Evolutionary conservation across 139 green algal genomes (phyloP).

Genomic region (Chlorella sp.): DNA sequence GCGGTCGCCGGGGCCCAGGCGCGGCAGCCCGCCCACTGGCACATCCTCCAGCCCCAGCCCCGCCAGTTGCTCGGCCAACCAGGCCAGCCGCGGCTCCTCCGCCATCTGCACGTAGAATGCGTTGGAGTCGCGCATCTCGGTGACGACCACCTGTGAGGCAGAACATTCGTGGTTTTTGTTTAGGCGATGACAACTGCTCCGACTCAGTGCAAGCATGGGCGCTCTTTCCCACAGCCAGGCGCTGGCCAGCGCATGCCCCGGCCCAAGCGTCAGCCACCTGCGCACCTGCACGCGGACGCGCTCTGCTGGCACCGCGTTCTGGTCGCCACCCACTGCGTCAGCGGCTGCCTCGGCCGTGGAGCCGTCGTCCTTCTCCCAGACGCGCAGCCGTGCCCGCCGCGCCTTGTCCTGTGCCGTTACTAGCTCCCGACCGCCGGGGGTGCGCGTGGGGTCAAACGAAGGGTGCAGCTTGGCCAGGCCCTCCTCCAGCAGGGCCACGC

Average conservation of each 20-base stretch:
- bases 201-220: too few relatives aligned
- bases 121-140: conserved; percentile 74
- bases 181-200: too few relatives aligned
- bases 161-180: too few relatives aligned
- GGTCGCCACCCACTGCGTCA: neutral
- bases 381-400: conserved; percentile 41
- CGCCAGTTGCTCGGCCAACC: conserved; percentile 73
- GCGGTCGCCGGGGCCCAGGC: too few relatives aligned
- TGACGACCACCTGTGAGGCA: conserved; percentile 73
- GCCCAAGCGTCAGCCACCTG: neutral
- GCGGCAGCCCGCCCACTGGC: conserved; percentile 32
- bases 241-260: neutral
- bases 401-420: conserved; percentile 71
- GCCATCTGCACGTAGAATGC: conserved; percentile 81
- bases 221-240: conserved; percentile 18
- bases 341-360: neutral
- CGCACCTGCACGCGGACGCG: neutral
- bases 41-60: conserved; percentile 36
- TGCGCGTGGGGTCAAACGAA: conserved; percentile 52
- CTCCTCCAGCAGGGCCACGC: conserved; percentile 67
- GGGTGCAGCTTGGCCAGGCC: conserved; percentile 85
- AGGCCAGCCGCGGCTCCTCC: conserved; percentile 65
- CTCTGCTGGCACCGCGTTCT: neutral
- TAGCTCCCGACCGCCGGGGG: conserved; percentile 55
- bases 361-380: conserved; percentile 64